Conservation (phyloP, 768 basidiomycete genomes). For the Fomitopsis pulvina region DNA sequence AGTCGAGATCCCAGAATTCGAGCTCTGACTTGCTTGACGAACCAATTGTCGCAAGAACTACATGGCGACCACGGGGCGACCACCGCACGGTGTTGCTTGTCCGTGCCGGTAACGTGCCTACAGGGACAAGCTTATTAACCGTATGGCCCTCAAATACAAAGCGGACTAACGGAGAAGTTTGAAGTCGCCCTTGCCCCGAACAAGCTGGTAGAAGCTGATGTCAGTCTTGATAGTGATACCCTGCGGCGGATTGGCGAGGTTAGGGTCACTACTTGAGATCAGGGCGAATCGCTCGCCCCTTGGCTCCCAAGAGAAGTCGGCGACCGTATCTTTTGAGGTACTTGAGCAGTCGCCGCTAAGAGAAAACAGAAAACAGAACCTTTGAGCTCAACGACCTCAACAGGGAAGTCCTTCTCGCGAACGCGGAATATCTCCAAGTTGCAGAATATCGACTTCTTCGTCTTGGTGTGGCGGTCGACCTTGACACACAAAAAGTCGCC, state of each 20-base stretch:
- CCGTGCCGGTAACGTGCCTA: slow-evolving; percentile 72
- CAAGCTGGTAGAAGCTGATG: slow-evolving; percentile 92
- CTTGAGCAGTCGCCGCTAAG: too few species aligned
- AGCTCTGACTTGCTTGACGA: slow-evolving; percentile 94
- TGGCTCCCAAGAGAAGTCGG: slow-evolving; percentile 99
- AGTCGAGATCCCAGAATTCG: slow-evolving; percentile 99
- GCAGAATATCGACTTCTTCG: slow-evolving; percentile 96
- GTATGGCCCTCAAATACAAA: slow-evolving; percentile 5
- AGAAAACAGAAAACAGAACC: slow-evolving; percentile 47
- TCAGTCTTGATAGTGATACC: slow-evolving; percentile 96
- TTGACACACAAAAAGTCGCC: slow-evolving; percentile 99
- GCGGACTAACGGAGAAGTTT: slow-evolving; percentile 65
- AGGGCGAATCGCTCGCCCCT: slow-evolving; percentile 94
- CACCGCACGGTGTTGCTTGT: slow-evolving; percentile 93
- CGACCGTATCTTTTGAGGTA: slow-evolving; percentile 66
- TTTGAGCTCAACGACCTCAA: slow-evolving; percentile 96
- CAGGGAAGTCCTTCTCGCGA: slow-evolving; percentile 95
- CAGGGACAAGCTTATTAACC: slow-evolving; percentile 1
- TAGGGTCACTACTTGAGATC: slow-evolving; percentile 90
- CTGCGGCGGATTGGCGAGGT: slow-evolving; percentile 82
- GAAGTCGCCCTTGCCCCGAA: slow-evolving; percentile 91
- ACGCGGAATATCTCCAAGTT: slow-evolving; percentile 97
- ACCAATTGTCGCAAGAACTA: slow-evolving; percentile 93
- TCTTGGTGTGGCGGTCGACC: slow-evolving; percentile 97
- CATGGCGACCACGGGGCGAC: slow-evolving; percentile 95